These are phyloP conservation scores for Zygosaccharomyces kombuchaensis DNA, from an alignment of 805 yeast genomes.

Conservation along the genomic window DNA sequence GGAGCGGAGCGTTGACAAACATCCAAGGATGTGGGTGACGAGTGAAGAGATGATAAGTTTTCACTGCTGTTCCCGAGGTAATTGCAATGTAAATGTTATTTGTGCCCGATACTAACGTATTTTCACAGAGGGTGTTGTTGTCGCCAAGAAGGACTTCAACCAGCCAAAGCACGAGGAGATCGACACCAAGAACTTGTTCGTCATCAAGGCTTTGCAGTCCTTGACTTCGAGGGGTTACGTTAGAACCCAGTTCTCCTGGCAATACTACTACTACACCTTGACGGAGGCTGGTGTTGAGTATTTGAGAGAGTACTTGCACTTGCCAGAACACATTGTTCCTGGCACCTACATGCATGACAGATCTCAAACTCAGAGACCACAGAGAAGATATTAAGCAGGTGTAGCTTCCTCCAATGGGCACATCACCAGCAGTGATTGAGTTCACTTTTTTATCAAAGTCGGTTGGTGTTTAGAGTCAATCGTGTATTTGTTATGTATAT, in stretches of 20 bases:
- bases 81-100: not conserved
- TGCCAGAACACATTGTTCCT: conserved; percentile 98
- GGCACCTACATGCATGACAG: conserved; percentile 94
- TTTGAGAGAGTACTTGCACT: conserved; percentile 96
- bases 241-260: conserved; percentile 99
- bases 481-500: conserved; percentile 17
- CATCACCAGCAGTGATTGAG: conserved; percentile 1
- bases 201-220: conserved; percentile 98
- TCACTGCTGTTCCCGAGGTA: not conserved
- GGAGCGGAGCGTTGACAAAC: not conserved
- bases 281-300: conserved; percentile 99
- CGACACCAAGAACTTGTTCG: conserved; percentile 96
- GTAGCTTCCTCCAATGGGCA: conserved; percentile 6
- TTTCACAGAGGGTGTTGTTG: conserved; percentile 92
- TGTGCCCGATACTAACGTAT: not conserved
- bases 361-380: conserved; percentile 66
- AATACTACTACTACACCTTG: conserved; percentile 99
- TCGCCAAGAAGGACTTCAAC: conserved; percentile 98
- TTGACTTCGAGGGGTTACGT: conserved; percentile 98
- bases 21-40: not conserved
- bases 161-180: conserved; percentile 97
- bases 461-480: conserved; percentile 9
- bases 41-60: not conserved
- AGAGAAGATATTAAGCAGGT: conserved; percentile 36
- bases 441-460: conserved; percentile 5